Base-by-base conservation (phyloP, 805 yeast genomes). In the Komagataella pseudopastoris region DNA sequence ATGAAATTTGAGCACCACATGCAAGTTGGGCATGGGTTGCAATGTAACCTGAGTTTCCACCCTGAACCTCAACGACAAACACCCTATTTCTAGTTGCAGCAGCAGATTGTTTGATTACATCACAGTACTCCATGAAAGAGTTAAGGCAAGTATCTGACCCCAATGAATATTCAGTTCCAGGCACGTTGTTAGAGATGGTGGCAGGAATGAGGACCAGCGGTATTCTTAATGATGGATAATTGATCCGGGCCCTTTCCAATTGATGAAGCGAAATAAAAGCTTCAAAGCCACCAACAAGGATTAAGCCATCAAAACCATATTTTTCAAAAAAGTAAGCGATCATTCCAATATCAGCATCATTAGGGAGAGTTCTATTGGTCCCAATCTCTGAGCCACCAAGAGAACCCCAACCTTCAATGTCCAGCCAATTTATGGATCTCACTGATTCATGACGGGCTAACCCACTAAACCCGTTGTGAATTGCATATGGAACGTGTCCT, bases 121-220 rank as follows among this genome's bases (percentile, higher is more conserved):
- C 99, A 71, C 98, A 91, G 73, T 93, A 93, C 53, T 85, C 81
- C 56, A 89, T 88, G 60, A 93, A 75, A 7, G 93, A 73, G 69
- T 93, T 93, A 73, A 93, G 72, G 73, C 99, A 95, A 8, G 99
- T 93, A 66, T 93, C 99, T 10, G 89, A 76, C 53, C 99, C 99
- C 53, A 93, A 70, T 0, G 97, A 89, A 68, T 89, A 89, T 68
- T 93, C 97, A 1, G 98, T 85, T 54, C 99, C 99, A n/a, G 99
- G 99, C 49, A 93, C 98, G 60, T 93, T 93, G 71, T 93, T 93
- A 16, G 97, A 89, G 56, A 93, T 88, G 2, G 99, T 93, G 2
- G 98, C 91, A 8, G 99, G 99, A 57, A 93, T 76, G 59, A 88
- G 80, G 46, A 87, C 85, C 87, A 91, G 83, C 56, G 99, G 99